A percentile compares a stretch with the other conserved stretches of the same genome.
Evolutionary conservation across 768 basidiomycete genomes (phyloP).

Genomic region (Lepiota subincarnata): DNA sequence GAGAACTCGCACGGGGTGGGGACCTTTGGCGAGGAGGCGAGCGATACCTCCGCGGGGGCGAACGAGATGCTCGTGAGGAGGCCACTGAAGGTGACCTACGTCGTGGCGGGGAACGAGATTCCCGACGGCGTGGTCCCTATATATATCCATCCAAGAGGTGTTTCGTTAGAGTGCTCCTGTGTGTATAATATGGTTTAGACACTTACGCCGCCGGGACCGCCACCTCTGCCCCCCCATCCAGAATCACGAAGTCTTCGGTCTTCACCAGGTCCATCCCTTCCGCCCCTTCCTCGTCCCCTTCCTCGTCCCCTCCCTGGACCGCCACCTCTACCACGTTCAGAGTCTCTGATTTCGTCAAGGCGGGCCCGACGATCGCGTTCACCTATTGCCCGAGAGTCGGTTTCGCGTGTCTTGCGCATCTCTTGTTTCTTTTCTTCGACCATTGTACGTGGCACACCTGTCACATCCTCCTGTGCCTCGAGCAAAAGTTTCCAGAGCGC

Average conservation of each 20-base stretch:
- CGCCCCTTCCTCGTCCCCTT: conserved; percentile 58
- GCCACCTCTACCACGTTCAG: conserved; percentile 47
- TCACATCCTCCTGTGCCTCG: conserved; percentile 85
- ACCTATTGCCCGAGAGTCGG: conserved; percentile 60
- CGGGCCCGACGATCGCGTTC: conserved; percentile 67
- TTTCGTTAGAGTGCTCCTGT: background rate
- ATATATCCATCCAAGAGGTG: background rate
- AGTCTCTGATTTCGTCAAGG: conserved; percentile 62
- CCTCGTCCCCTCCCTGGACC: conserved; percentile 61
- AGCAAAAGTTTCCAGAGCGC: conserved; percentile 89
- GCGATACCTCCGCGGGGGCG: conserved; percentile 17
- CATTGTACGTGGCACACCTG: conserved; percentile 87
- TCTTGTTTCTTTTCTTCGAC: conserved; percentile 92
- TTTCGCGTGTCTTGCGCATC: conserved; percentile 66
- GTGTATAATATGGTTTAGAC: conserved; percentile 11
- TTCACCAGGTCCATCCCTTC: conserved; percentile 44
- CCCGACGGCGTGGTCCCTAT: conserved; percentile 45
- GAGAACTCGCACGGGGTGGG: conserved; percentile 12
- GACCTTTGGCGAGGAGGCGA: background rate
- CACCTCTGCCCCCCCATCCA: conserved; percentile 70
- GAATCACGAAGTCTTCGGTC: conserved; percentile 42
- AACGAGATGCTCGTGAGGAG: conserved; percentile 13
- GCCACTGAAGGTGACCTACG: conserved; percentile 32
- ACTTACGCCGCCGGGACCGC: conserved; percentile 35
- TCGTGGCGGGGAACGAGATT: conserved; percentile 41